Percentiles rank a stretch among this genome's conserved stretches.
phyloP scores from a whole-genome alignment of 257 asterid genomes.

The Penstemon barbatus region DNA sequence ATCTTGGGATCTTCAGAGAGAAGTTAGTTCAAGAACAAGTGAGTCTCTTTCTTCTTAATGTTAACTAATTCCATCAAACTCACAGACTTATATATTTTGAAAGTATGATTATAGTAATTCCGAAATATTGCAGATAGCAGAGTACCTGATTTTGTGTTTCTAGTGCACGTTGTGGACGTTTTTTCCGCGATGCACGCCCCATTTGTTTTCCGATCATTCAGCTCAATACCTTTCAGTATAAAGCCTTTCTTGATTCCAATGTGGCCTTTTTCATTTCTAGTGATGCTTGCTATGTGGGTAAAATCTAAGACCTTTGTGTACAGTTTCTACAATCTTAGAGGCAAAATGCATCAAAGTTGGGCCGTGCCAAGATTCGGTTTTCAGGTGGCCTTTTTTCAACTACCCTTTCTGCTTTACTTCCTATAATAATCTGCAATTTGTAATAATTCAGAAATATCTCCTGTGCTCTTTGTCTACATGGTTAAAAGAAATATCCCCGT shows the following conservation, averaged over 20 bases:
- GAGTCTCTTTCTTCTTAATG: slow-evolving; percentile 34
- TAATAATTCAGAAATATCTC: not conserved
- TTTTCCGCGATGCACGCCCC: slow-evolving; percentile 77
- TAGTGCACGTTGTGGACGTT: slow-evolving; percentile 79
- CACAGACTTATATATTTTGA: not conserved
- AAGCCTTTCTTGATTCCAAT: slow-evolving; percentile 69
- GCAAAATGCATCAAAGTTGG: slow-evolving; percentile 78
- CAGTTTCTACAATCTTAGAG: slow-evolving; percentile 76
- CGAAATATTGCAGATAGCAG: slow-evolving; percentile 51
- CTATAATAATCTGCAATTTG: not conserved
- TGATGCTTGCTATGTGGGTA: slow-evolving; percentile 84
- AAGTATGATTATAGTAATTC: not conserved
- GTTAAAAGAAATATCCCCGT: no score
- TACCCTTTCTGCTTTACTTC: not conserved
- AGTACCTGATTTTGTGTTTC: slow-evolving; percentile 91
- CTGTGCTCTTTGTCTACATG: no score
- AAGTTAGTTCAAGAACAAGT: slow-evolving; percentile 64
- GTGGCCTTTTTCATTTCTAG: slow-evolving; percentile 63
- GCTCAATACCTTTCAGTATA: slow-evolving; percentile 64
- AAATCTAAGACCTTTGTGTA: slow-evolving; percentile 71
- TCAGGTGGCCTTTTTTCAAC: slow-evolving; percentile 50
- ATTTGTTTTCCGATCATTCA: slow-evolving; percentile 72
- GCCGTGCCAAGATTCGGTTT: slow-evolving; percentile 86
- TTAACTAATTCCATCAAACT: not conserved
- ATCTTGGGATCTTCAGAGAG: slow-evolving; percentile 70